Base-by-base conservation (phyloP, 306 rosid genomes). In the Astragalus glycyphyllos region DNA sequence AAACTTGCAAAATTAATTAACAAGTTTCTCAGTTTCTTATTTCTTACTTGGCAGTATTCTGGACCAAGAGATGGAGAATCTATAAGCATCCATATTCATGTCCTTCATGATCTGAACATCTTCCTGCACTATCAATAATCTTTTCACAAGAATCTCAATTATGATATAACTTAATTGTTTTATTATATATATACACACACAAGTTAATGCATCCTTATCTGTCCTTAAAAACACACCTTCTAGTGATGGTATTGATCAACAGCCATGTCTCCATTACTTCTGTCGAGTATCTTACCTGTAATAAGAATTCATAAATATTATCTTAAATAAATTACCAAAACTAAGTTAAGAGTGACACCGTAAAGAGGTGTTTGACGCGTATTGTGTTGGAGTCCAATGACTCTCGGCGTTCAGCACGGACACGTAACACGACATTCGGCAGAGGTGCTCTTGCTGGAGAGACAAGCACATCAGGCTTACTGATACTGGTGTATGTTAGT, bases 41-140 rank as follows among this genome's bases (percentile, higher is more conserved):
- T 56, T 57, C 76, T 65, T 82, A 86, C 91, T 80, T 57, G 91
- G 86, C 11, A 84, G 58, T 32, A 86, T 11, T 83, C 89, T 71
- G 8, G 91, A 56, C 91, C 95, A 88, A 11, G 95, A 73, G 37
- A 88, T 80, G 23, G 95, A 88, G 66, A 86, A 76, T 54, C 89
- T 74, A 31, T 79, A 86, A 11, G 89, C 89, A 78, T 86, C 91
- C 69, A 71, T 37, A 9, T 71, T 68, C 65, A 88, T 78, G 0
- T 81, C 58, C 60, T 88, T 88, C 84, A 78, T 76, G 7, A 86
- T 84, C 44, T 64, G 53, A 69, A 84, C 84, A 71, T 88, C 91
- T 79, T 86, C 85, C 91, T 80, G 54, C 4, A 60, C 29, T 40
- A 69, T 23, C 16, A 41, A 3, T 23, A 3, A 40, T 55, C 3